Evolutionary conservation across 2,329 filamentous ascomycete genomes (phyloP).

Genomic region (Pseudocercospora ulei): DNA sequence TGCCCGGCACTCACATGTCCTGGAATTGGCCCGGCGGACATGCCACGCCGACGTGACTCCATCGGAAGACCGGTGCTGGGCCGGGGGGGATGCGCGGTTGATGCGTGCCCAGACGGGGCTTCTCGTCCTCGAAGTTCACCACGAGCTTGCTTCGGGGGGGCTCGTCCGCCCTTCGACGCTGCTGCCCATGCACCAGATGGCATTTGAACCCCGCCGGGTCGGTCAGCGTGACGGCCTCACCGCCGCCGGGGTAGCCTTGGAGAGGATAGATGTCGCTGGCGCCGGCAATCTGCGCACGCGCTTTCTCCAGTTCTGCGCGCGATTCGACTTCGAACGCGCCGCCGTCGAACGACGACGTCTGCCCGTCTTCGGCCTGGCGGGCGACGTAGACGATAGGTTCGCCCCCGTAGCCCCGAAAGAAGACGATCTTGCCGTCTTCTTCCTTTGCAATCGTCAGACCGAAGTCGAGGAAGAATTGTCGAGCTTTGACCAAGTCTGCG

Average conservation of each 20-base stretch:
- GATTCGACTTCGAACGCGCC: slow-evolving; percentile 36
- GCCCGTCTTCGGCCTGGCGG: not conserved
- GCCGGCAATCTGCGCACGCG: slow-evolving; percentile 23
- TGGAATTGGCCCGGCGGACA: slow-evolving; percentile 35
- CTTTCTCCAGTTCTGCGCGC: slow-evolving; percentile 30
- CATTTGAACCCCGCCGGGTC: slow-evolving; percentile 33
- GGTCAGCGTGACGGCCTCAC: slow-evolving; percentile 28
- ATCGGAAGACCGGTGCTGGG: slow-evolving; percentile 40
- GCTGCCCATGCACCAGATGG: slow-evolving; percentile 33
- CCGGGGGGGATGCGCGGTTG: slow-evolving; percentile 36
- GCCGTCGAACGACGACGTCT: slow-evolving; percentile 32
- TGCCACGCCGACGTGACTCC: slow-evolving; percentile 38
- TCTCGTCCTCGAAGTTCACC: slow-evolving; percentile 30
- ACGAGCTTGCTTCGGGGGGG: slow-evolving; percentile 23
- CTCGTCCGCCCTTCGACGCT: slow-evolving; percentile 11
- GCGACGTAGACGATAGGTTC: slow-evolving; percentile 16
- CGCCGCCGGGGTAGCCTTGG: slow-evolving; percentile 32
- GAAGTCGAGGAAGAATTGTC: slow-evolving; percentile 13
- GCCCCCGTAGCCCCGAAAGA: slow-evolving; percentile 15
- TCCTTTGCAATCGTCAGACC: slow-evolving; percentile 10
- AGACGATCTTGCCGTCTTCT: not conserved
- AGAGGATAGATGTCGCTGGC: slow-evolving; percentile 26
- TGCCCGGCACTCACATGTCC: no score
- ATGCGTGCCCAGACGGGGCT: slow-evolving; percentile 17
- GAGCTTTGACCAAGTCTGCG: slow-evolving; percentile 10